phyloP scores from a whole-genome alignment of 805 yeast genomes.

The Saccharomyces kudriavzevii region DNA sequence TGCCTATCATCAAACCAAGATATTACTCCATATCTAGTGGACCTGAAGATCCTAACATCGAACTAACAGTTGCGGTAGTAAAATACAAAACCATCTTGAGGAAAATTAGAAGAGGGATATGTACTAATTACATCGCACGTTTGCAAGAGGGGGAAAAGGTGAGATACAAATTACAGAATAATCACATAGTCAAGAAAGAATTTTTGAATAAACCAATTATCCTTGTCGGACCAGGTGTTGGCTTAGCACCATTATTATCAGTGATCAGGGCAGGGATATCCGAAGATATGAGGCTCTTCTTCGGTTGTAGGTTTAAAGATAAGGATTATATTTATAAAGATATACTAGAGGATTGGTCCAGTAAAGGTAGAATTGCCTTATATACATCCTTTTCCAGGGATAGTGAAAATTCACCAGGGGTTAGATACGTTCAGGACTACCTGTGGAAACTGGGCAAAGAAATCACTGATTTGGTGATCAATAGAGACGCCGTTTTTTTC shows the following conservation, averaged over 20 bases:
- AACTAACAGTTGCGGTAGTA: slow-evolving; percentile 74
- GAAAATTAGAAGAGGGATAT: slow-evolving; percentile 68
- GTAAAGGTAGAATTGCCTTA: slow-evolving; percentile 33
- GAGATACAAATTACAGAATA: slow-evolving; percentile 43
- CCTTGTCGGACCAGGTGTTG: slow-evolving; percentile 90
- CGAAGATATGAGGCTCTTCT: slow-evolving; percentile 43
- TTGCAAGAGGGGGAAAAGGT: slow-evolving; percentile 43
- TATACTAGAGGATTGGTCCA: slow-evolving; percentile 38
- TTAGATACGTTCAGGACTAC: slow-evolving; percentile 72
- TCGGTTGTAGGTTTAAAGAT: slow-evolving; percentile 60
- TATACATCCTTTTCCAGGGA: slow-evolving; percentile 46
- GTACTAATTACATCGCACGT: slow-evolving; percentile 64
- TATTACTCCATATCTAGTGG: slow-evolving; percentile 75
- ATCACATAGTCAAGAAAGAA: slow-evolving; percentile 34
- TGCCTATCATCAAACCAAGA: slow-evolving; percentile 76
- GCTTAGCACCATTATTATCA: slow-evolving; percentile 86
- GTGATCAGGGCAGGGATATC: slow-evolving; percentile 40
- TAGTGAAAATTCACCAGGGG: slow-evolving; percentile 29
- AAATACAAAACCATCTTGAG: slow-evolving; percentile 77
- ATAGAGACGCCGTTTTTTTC: slow-evolving; percentile 55
- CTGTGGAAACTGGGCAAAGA: slow-evolving; percentile 43
- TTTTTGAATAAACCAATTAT: slow-evolving; percentile 43
- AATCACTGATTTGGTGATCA: slow-evolving; percentile 46
- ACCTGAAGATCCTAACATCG: slow-evolving; percentile 39
- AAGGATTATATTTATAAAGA: slow-evolving; percentile 64